phyloP scores from a whole-genome alignment of 2,329 filamentous ascomycete genomes.

The Triangularia verruculosa region DNA sequence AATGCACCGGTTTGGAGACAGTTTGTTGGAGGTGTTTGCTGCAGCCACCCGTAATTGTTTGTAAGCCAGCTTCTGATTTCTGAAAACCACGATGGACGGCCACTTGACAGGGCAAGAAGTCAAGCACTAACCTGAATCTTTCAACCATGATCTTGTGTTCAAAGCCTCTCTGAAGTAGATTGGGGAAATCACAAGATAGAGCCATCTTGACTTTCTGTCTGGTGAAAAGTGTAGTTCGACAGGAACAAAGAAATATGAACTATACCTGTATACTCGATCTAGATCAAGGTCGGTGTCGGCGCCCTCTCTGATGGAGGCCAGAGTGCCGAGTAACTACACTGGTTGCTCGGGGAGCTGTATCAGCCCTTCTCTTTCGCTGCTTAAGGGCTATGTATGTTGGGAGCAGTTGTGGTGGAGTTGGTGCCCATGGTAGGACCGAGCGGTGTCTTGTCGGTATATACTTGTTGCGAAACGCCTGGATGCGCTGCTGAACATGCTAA shows the following conservation, averaged over 20 bases:
- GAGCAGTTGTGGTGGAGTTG: background rate
- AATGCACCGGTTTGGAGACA: background rate
- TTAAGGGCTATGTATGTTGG: background rate
- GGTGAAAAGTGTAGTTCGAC: background rate
- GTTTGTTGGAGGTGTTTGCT: background rate
- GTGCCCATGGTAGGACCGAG: background rate
- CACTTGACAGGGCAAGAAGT: background rate
- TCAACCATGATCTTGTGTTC: background rate
- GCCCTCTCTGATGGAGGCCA: background rate
- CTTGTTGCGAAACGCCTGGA: background rate
- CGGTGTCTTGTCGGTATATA: background rate
- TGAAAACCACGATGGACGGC: background rate
- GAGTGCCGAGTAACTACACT: background rate
- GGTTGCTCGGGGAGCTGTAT: background rate
- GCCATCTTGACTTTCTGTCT: background rate
- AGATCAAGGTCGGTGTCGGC: background rate
- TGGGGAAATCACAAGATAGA: background rate
- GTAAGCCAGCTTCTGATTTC: background rate
- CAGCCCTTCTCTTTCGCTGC: background rate
- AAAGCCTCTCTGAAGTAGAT: background rate
- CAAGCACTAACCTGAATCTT: background rate
- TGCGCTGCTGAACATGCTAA: background rate
- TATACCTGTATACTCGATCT: background rate
- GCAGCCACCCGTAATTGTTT: background rate
- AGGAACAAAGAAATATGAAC: background rate